A percentile compares a stretch with the other conserved stretches of the same genome.
Evolutionary conservation across 2,329 filamentous ascomycete species (phyloP).

Genomic region (Aspergillus proliferans): DNA sequence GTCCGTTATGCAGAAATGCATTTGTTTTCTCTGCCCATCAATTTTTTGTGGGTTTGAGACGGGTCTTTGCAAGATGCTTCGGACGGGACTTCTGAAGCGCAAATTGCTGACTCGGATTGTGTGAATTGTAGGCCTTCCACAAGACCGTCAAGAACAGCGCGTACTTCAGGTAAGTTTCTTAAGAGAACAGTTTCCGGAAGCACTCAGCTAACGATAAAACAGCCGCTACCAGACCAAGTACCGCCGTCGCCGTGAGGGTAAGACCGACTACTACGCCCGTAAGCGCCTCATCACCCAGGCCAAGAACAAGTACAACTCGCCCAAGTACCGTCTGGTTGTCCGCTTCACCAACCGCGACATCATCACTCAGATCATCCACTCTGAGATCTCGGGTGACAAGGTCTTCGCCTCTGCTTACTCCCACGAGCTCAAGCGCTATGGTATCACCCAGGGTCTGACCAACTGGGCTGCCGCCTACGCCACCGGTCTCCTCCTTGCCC

Average conservation of each 20-base stretch:
- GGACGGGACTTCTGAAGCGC: slow-evolving; percentile 85
- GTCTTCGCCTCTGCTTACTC: slow-evolving; percentile 87
- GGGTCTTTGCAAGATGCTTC: slow-evolving; percentile 99
- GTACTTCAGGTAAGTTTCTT: slow-evolving; percentile 92
- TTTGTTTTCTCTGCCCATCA: slow-evolving; percentile 2
- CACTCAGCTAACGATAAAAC: slow-evolving; percentile 16
- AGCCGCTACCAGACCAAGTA: slow-evolving; percentile 99
- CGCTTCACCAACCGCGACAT: slow-evolving; percentile 99
- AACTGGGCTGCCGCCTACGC: slow-evolving; percentile 99
- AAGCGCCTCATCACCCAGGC: slow-evolving; percentile 99
- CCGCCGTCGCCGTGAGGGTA: slow-evolving; percentile 90
- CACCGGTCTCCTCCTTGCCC: slow-evolving; percentile 93
- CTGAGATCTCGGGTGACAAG: slow-evolving; percentile 97
- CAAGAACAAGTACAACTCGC: slow-evolving; percentile 99
- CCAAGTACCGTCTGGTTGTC: slow-evolving; percentile 99
- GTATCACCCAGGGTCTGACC: slow-evolving; percentile 96
- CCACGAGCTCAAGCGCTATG: slow-evolving; percentile 97
- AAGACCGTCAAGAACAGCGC: slow-evolving; percentile 96
- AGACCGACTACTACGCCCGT: slow-evolving; percentile 99
- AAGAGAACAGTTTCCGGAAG: neutral
- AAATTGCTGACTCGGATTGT: slow-evolving; percentile 97
- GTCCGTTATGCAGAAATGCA: slow-evolving; percentile 6
- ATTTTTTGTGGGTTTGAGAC: slow-evolving; percentile 16
- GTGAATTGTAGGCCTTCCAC: slow-evolving; percentile 65
- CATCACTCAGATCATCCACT: slow-evolving; percentile 93